These are phyloP conservation scores for Tetrahymena elliotti DNA, from an alignment of 73 alveolate species.

Conservation along the genomic window DNA sequence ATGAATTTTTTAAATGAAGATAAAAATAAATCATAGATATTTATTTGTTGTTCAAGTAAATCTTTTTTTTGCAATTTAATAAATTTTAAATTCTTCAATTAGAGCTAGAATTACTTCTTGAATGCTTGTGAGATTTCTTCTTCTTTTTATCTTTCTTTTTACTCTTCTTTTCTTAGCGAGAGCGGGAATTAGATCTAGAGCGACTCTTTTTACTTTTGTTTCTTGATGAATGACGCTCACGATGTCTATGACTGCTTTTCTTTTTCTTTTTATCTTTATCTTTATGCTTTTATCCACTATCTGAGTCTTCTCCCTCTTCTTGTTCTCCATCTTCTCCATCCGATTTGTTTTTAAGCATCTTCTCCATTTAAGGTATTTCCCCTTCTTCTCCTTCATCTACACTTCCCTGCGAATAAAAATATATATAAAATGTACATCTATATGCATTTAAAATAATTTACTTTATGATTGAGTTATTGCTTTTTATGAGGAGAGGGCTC, in stretches of 20 bases:
- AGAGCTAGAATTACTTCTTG: not conserved
- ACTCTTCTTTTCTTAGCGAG: not conserved
- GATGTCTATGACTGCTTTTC: not conserved
- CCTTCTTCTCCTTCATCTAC: not conserved
- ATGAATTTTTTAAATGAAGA: too few relatives aligned
- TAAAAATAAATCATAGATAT: too few relatives aligned
- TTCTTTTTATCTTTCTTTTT: not conserved
- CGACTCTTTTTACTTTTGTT: not conserved
- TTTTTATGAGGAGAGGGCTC: not conserved
- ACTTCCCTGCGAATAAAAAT: not conserved
- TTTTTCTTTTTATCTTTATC: not conserved
- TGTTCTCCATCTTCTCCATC: not conserved
- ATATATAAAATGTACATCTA: not conserved
- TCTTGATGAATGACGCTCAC: not conserved
- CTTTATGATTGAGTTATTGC: not conserved
- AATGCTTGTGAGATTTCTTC: not conserved
- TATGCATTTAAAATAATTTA: not conserved
- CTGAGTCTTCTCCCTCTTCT: not conserved
- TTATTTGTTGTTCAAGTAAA: too few relatives aligned
- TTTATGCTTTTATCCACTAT: not conserved
- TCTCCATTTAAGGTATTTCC: not conserved
- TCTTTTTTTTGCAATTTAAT: too few relatives aligned
- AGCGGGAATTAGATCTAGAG: not conserved
- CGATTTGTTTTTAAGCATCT: not conserved
- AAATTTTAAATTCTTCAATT: not conserved